Conservation (phyloP, 192 early-diverging fungal genomes). For the Kappamyces sp. region DNA sequence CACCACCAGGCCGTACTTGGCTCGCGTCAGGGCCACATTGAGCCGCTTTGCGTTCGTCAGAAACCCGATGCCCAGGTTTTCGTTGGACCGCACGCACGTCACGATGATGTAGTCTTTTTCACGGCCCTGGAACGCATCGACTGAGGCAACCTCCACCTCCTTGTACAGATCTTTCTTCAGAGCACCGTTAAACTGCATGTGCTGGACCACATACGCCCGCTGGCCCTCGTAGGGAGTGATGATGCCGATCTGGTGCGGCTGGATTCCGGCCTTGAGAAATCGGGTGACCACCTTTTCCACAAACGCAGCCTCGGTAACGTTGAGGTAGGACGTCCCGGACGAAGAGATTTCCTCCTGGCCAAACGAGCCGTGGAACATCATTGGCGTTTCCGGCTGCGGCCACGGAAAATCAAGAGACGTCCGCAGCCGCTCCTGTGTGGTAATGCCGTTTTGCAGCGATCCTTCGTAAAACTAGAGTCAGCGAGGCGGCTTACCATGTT, state of each 20-base stretch:
- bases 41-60: constrained; percentile 71
- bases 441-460: constrained; percentile 94
- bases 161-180: constrained; percentile 92
- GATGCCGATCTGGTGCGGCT: constrained; percentile 90
- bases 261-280: constrained; percentile 79
- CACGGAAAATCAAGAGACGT: constrained; percentile 91
- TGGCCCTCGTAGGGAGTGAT: constrained; percentile 99
- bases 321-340: constrained; percentile 96
- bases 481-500: constrained; percentile 56
- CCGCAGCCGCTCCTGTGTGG: constrained; percentile 80
- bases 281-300: constrained; percentile 96
- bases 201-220: constrained; percentile 86
- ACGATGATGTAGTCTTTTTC: constrained; percentile 99
- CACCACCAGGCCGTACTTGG: constrained; percentile 89
- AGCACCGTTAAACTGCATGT: constrained; percentile 92
- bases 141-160: constrained; percentile 97
- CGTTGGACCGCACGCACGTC: constrained; percentile 94
- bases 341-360: constrained; percentile 96
- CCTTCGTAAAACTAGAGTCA: constrained; percentile 93
- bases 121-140: constrained; percentile 98
- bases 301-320: constrained; percentile 92
- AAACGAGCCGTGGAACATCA: constrained; percentile 90
- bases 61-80: constrained; percentile 95
- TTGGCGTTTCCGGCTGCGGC: constrained; percentile 88
- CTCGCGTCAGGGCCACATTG: constrained; percentile 89